phyloP scores from a whole-genome alignment of 306 rosid species.

The Cucurbita moschata region DNA sequence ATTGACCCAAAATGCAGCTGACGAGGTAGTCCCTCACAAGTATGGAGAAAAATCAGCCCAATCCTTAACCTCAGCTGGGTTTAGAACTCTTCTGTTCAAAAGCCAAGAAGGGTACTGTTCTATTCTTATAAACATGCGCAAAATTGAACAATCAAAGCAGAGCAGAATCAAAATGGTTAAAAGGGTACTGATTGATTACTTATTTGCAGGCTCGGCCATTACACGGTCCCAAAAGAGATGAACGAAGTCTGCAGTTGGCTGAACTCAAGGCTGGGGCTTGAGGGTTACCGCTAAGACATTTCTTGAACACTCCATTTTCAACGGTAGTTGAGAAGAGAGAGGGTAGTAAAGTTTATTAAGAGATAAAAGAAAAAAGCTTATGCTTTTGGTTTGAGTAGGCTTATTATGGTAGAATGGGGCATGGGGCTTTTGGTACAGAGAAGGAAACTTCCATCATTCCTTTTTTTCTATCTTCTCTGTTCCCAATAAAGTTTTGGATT shows the following conservation, averaged over 20 bases:
- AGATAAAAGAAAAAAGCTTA: background rate
- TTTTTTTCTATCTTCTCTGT: slow-evolving; percentile 20
- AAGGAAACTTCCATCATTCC: slow-evolving; percentile 20
- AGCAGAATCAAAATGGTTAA: background rate
- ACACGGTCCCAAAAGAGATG: slow-evolving; percentile 92
- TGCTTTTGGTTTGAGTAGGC: slow-evolving; percentile 26
- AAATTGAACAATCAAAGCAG: background rate
- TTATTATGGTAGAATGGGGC: slow-evolving; percentile 16
- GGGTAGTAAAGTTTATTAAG: slow-evolving; percentile 15
- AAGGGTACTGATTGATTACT: background rate
- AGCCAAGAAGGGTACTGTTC: slow-evolving; percentile 61
- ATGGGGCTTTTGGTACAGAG: slow-evolving; percentile 31
- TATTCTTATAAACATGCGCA: background rate
- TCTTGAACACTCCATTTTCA: background rate
- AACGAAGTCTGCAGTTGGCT: slow-evolving; percentile 89
- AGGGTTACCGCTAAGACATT: background rate
- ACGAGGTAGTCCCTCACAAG: slow-evolving; percentile 56
- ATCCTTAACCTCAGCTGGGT: slow-evolving; percentile 60
- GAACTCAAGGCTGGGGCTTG: slow-evolving; percentile 42
- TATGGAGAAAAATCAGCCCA: slow-evolving; percentile 80
- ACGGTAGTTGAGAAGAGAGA: background rate
- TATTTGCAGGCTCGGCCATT: slow-evolving; percentile 81
- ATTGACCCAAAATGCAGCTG: slow-evolving; percentile 23
- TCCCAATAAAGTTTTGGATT: slow-evolving; percentile 27
- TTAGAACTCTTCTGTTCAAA: slow-evolving; percentile 53